Conservation (phyloP, 768 basidiomycete species). For the Xerocomellus dryophilus region DNA sequence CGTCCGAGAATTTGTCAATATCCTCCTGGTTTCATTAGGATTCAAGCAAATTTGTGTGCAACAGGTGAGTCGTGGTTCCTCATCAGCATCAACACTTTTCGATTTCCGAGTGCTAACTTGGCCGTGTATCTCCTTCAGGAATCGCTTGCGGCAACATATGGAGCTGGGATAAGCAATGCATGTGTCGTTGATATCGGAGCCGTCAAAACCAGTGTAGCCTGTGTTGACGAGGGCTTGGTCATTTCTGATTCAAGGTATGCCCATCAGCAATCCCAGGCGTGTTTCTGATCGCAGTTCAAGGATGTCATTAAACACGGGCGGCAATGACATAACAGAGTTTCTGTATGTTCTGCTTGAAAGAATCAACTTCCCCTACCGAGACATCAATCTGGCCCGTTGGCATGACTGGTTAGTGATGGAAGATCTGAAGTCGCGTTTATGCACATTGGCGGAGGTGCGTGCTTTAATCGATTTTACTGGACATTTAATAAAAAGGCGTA, state of each 20-base stretch:
- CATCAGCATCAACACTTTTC: not conserved
- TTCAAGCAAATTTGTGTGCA: conserved; percentile 93
- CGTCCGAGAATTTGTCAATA: conserved; percentile 69
- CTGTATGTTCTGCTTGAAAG: conserved; percentile 73
- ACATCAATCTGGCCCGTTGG: conserved; percentile 68
- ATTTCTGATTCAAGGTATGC: conserved; percentile 80
- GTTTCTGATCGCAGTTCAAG: conserved; percentile 35
- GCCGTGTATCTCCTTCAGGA: conserved; percentile 49
- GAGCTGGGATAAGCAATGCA: conserved; percentile 90
- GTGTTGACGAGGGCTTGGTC: conserved; percentile 92
- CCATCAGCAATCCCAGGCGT: not conserved
- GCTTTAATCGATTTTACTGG: conserved; percentile 1
- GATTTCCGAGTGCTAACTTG: not conserved
- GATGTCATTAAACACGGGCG: conserved; percentile 82
- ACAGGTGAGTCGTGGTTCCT: conserved; percentile 51
- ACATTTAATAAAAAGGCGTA: conserved; percentile 5
- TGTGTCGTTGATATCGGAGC: conserved; percentile 97
- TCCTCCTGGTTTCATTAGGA: conserved; percentile 75
- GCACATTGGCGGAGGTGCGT: conserved; percentile 83
- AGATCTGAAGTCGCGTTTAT: conserved; percentile 80
- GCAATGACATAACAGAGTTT: conserved; percentile 93
- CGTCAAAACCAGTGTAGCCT: conserved; percentile 76
- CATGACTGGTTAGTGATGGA: conserved; percentile 94
- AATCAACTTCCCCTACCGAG: conserved; percentile 85
- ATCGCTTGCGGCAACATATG: conserved; percentile 89